A percentile compares a stretch with the other conserved stretches of the same genome.
Conservation (phyloP, 345 rosid genomes). For the Draba incana region DNA sequence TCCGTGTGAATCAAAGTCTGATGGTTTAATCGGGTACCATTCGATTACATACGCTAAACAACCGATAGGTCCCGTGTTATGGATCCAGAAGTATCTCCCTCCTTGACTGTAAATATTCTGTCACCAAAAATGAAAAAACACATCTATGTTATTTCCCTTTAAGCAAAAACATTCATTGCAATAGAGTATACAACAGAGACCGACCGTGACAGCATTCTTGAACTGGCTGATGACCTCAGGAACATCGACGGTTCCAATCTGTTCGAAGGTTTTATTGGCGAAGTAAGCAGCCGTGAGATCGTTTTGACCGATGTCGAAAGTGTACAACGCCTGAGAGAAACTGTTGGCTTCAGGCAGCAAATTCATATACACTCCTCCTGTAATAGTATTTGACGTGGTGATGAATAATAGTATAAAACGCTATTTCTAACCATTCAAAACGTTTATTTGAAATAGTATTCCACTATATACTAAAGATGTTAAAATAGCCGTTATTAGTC, state of each 20-base stretch:
- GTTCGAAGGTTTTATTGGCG: conserved; percentile 47
- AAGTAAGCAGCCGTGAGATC: conserved; percentile 68
- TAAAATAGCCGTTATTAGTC: too few relatives aligned
- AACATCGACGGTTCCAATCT: conserved; percentile 46
- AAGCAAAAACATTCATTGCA: background rate
- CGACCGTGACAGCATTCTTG: conserved; percentile 45
- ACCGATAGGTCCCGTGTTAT: conserved; percentile 73
- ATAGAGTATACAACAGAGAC: conserved; percentile 18
- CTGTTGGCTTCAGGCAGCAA: conserved; percentile 51
- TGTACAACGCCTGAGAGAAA: conserved; percentile 59
- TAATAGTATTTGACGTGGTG: background rate
- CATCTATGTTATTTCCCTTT: background rate
- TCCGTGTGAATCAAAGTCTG: conserved; percentile 61
- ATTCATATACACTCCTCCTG: background rate
- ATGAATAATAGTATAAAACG: too few relatives aligned
- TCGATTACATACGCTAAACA: conserved; percentile 67
- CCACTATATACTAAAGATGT: too few relatives aligned
- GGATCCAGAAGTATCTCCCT: conserved; percentile 78
- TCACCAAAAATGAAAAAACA: background rate
- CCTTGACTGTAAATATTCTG: conserved; percentile 62
- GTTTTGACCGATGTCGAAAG: conserved; percentile 78
- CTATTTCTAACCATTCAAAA: too few relatives aligned
- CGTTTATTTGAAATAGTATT: too few relatives aligned
- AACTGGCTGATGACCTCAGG: conserved; percentile 59
- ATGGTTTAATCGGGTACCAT: conserved; percentile 47